Base-by-base conservation (phyloP, 1,284 basidiomycete genomes). In the Rhodotorula sp. region DNA sequence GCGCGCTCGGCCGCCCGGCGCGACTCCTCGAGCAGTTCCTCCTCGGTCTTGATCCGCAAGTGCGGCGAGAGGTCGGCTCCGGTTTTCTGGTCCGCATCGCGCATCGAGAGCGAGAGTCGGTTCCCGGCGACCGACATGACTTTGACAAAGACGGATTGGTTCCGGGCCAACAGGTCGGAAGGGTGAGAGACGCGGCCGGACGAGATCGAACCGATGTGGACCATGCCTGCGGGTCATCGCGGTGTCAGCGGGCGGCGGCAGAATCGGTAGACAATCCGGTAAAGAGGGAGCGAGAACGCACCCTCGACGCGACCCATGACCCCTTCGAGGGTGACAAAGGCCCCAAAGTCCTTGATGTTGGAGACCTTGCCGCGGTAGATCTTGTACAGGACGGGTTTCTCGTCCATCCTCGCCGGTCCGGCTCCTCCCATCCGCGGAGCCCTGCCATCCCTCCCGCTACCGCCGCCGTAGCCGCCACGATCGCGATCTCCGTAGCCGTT, bases 21-120 rank as follows among this genome's bases (percentile, higher is more conserved):
- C 76, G 91, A 89, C 78, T 95, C 90, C 73, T 90, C 91, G 26
- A 83, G 83, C 79, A 93, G 84, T 80, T 98, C 95, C 38, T 92
- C 92, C 80, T 94, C 91, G 8, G 91, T 91, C 81, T 92, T 93
- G 83, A 97, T 92, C 63, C 92, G 89, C 28, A 98, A 85, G 80
- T 98, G 93, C 2, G 95, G 95, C 0, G 91, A 91, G 60, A 98
- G 85, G 81, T 99, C 97, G 49, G 87, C 88, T 6, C 95, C 97
- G 1, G 90, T 90, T 7, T 80, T 81, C 81, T 99, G 97, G 80
- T 99, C 95, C 48, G 95, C 97, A 79, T 99, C 95, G 80, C 95
- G 97, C 90, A 99, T 97, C 31, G 95, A 97, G 23, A 99, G 85
- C 18, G 90, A 87, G 62, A 93, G 83, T 64, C 93, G 88, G 73